Evolutionary conservation across 768 basidiomycete species (phyloP), one percentile per base, ranked within the genome.

Genomic region (Wakefieldia striispora): DNA sequence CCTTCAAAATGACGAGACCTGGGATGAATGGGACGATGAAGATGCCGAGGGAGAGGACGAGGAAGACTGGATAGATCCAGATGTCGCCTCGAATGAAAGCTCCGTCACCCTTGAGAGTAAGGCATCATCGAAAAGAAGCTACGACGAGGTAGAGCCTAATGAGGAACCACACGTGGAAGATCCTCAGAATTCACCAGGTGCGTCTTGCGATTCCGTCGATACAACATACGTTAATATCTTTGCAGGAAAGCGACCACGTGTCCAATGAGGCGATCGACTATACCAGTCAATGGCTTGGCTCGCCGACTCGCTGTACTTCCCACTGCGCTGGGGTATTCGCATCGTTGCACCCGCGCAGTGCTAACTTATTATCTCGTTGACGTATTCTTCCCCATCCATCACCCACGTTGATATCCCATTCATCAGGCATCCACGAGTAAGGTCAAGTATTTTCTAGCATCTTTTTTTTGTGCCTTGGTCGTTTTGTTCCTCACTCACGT

Each of bases 101-200:
- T 82, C 78, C 16, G 67, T 73, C 41, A 81, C 82, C 2, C 66
- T 83, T 43, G 81, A 80, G 12, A 83, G 81, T 59, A 79, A 60
- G 45, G 62, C 40, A 21, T 70, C 78, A 35, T 81, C 81, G 31
- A 86, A 86, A 65, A 58, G 71, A 50, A 47, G 55, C n/a, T 53
- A 61, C 23, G 75, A 82, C 35, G 78, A 78, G 48, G 72, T 79
- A 49, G 76, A 79, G 20, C 66, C 69, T 36, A 55, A 62, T 13
- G 78, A 76, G 44, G 74, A 72, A 13, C 65, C 64, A 10, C 61
- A 58, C 10, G 67, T 60, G 34, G 69, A 67, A 35, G 64, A 65
- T 33, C 57, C 65, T 50, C 64, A 63, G 24, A 61, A 62, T 51
- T 79, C 80, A 49, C 78, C 81, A 58, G 78, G 82, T 80, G 49